Evolutionary conservation across 2,329 filamentous ascomycete genomes (phyloP), one percentile per base, ranked within the genome.

Genomic region (Penicillium verrucosum): DNA sequence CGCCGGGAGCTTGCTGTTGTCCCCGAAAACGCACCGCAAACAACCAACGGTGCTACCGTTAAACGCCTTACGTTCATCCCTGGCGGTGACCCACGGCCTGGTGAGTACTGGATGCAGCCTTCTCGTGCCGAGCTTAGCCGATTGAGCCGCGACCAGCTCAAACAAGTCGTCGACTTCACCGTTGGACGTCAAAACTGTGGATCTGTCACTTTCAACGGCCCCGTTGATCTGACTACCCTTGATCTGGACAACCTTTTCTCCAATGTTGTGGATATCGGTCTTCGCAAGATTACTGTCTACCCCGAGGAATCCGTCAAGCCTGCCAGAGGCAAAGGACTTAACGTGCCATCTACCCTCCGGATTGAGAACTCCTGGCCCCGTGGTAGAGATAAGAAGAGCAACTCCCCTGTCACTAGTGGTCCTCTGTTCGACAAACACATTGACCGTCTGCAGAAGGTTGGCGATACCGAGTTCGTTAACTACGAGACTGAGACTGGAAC

Each of bases 321-420:
- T 16, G 83, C 88, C 0, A 82, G 87, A 56, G 94, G 95, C 56
- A 90, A 92, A 69, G 93, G 91, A 6, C 81, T 99, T 61, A 99
- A 99, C 68, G 90, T 97, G 8, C 92, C 92, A 3, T 90, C 94
- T 0, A 86, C 84, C 37, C 92, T 99, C 61, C 85, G 83, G n/a
- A 82, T 99, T 11, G 88, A 94, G 71, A 93, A 97, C 70, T 96
- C 92, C 0, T 97, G 90, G 88, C 94, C 94, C 30, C 89, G 93
- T 56, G 83, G 83, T 70, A 77, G 79, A 51, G 83, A 86, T 61
- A 85, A 83, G 70, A 81, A 80, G 62, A 77, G 79, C 45, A 81
- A 67, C 66, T 68, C 83, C 71, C 73, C 77, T 56, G 82, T 86
- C 43, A 88, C 84, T 60, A 83, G 79, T 60, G 83, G 83, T n/a